Evolutionary conservation across 208 protist species (phyloP).

Genomic region (Angomonas ambiguus): DNA sequence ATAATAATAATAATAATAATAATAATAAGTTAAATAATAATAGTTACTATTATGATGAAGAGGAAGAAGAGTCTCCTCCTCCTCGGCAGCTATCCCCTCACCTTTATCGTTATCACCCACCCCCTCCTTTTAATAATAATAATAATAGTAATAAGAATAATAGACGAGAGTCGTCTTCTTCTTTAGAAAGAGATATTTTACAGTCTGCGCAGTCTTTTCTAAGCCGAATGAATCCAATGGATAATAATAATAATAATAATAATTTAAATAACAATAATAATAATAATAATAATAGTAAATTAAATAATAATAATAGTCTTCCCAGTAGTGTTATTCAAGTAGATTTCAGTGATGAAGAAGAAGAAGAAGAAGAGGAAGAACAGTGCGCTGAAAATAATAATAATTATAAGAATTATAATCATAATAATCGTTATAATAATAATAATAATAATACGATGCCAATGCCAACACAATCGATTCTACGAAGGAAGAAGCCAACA

Average conservation of each 20-base stretch:
- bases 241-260: slow-evolving; percentile 10
- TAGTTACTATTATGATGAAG: no score
- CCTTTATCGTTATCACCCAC: no score
- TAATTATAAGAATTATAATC: slow-evolving; percentile 1
- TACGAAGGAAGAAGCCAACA: no score
- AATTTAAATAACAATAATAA: slow-evolving; percentile 6
- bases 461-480: no score
- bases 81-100: no score
- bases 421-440: no score
- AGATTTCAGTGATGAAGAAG: neutral
- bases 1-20: slow-evolving; percentile 9
- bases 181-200: neutral
- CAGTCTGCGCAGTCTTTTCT: neutral
- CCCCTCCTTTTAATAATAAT: neutral
- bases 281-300: neutral
- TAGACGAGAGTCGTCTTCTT: no score
- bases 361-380: slow-evolving; percentile 1
- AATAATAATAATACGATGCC: no score
- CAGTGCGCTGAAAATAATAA: slow-evolving; percentile 6
- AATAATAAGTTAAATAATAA: no score
- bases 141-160: slow-evolving; percentile 1
- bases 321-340: neutral
- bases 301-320: slow-evolving; percentile 1
- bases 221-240: neutral
- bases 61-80: no score